Conservation (phyloP, 345 rosid genomes). For the Citrus glauca region DNA sequence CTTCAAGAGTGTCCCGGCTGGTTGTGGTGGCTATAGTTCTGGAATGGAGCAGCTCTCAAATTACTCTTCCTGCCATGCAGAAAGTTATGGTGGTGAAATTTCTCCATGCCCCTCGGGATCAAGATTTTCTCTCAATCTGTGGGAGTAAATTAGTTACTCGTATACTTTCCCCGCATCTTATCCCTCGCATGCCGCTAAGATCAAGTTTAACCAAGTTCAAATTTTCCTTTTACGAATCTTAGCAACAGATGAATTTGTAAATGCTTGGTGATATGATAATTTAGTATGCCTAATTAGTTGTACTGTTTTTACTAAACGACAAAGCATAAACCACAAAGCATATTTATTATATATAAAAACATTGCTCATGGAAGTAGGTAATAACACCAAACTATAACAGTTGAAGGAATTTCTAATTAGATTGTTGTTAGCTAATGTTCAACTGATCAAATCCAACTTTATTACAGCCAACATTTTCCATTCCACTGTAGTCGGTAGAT, state of each 20-base stretch:
- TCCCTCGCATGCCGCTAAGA: background rate
- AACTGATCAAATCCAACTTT: background rate
- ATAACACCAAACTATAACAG: background rate
- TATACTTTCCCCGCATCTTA: background rate
- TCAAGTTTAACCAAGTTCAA: background rate
- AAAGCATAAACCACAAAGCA: background rate
- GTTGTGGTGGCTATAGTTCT: slow-evolving; percentile 25
- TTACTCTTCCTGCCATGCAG: slow-evolving; percentile 41
- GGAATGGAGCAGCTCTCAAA: slow-evolving; percentile 45
- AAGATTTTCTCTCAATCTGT: slow-evolving; percentile 11
- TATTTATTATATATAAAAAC: background rate
- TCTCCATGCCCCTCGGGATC: slow-evolving; percentile 35
- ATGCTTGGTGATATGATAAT: background rate
- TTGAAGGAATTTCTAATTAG: background rate
- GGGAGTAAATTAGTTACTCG: background rate
- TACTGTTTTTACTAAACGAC: background rate
- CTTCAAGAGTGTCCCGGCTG: slow-evolving; percentile 53
- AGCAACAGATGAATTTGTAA: background rate
- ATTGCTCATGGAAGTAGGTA: background rate
- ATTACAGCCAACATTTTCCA: slow-evolving; percentile 1
- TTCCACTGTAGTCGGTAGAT: background rate
- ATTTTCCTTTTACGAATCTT: background rate
- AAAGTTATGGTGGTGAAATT: slow-evolving; percentile 51
- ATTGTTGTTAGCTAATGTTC: background rate
- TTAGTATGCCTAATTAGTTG: background rate